Evolutionary conservation across 2,329 filamentous ascomycete genomes (phyloP).

Genomic region (Beauveria asiatica): DNA sequence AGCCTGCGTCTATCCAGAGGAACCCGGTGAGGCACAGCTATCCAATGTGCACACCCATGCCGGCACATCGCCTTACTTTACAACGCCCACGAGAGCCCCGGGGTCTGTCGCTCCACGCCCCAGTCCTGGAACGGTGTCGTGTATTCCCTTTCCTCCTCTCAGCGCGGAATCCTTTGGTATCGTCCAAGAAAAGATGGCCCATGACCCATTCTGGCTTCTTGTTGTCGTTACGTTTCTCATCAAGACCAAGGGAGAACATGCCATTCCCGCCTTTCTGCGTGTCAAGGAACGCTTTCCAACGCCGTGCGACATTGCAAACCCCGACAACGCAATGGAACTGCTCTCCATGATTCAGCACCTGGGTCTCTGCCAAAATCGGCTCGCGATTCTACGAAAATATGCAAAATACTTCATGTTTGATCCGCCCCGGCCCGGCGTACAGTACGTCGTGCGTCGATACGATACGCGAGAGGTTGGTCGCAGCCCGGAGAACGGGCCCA

Average conservation of each 20-base stretch:
- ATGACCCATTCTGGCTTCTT: slow-evolving; percentile 70
- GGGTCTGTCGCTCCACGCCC: slow-evolving; percentile 23
- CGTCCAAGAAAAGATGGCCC: slow-evolving; percentile 70
- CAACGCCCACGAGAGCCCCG: slow-evolving; percentile 12
- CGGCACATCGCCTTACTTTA: slow-evolving; percentile 26
- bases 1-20: not conserved
- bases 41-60: not conserved
- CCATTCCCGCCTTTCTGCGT: slow-evolving; percentile 66
- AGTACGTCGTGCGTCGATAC: slow-evolving; percentile 46
- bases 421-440: slow-evolving; percentile 50
- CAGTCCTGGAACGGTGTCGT: slow-evolving; percentile 39
- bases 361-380: slow-evolving; percentile 61
- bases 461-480: slow-evolving; percentile 25
- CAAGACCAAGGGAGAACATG: slow-evolving; percentile 63
- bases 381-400: slow-evolving; percentile 59
- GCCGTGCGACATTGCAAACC: slow-evolving; percentile 50
- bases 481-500: not conserved
- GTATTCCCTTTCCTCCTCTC: slow-evolving; percentile 60
- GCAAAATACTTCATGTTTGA: slow-evolving; percentile 58
- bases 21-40: not conserved
- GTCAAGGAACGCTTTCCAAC: slow-evolving; percentile 63
- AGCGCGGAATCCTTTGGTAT: slow-evolving; percentile 60
- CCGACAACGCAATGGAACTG: slow-evolving; percentile 41
- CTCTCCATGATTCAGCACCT: slow-evolving; percentile 57
- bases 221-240: slow-evolving; percentile 80